A percentile compares a stretch with the other conserved stretches of the same genome.
Evolutionary conservation across 306 rosid genomes (phyloP).

Genomic region (Neltuma alba): DNA sequence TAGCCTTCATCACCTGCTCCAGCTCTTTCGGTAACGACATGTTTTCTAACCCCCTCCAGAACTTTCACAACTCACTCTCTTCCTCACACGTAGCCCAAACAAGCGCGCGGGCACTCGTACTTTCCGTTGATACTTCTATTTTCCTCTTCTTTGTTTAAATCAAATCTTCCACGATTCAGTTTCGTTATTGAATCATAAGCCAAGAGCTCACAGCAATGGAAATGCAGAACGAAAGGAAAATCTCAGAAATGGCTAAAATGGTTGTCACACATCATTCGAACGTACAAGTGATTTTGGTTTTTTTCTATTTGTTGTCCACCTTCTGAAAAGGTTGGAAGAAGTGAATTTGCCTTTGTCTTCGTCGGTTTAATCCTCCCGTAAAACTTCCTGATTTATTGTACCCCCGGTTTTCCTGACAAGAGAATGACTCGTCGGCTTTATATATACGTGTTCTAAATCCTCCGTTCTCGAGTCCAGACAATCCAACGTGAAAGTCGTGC

Average conservation of each 20-base stretch:
- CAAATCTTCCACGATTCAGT: not conserved
- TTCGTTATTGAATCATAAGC: not conserved
- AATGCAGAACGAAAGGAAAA: slow-evolving; percentile 17
- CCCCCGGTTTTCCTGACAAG: too few relatives aligned
- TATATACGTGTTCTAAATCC: too few relatives aligned
- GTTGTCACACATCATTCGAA: not conserved
- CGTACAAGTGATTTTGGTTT: not conserved
- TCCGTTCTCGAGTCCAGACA: too few relatives aligned
- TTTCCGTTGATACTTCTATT: too few relatives aligned
- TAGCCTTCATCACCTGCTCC: slow-evolving; percentile 80
- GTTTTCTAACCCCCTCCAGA: not conserved
- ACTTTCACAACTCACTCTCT: not conserved
- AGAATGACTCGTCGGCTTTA: too few relatives aligned
- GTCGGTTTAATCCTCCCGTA: not conserved
- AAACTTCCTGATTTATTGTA: too few relatives aligned
- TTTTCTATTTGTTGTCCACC: not conserved
- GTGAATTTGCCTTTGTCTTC: not conserved
- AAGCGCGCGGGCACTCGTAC: not conserved
- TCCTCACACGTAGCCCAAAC: not conserved
- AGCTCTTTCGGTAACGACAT: slow-evolving; percentile 67
- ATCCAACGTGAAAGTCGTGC: too few relatives aligned
- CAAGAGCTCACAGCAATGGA: not conserved
- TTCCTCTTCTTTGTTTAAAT: too few relatives aligned
- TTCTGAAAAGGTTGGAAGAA: not conserved
- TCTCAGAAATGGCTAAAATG: not conserved